Evolutionary conservation across 2,329 filamentous ascomycete genomes (phyloP), one percentile per base, ranked within the genome.

Genomic region (Aspergillus aculeatus): DNA sequence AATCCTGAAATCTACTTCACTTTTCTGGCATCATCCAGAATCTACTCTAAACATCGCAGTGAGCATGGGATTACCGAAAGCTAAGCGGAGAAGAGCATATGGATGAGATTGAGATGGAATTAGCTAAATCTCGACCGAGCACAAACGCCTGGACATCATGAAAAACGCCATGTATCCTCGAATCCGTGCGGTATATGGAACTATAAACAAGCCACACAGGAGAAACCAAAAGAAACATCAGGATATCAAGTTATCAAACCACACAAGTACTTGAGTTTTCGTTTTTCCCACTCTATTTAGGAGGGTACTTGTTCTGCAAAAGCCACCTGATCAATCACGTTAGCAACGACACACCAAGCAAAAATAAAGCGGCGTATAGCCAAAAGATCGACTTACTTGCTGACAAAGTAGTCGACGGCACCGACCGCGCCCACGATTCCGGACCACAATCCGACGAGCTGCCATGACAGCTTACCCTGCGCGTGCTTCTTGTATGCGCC

Each of bases 221-320:
- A 29, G 26, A 29, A 29, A 29, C 35, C 9, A 57, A 38, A 23
- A n/a, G 24, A 54, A 16, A 53, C 24, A 31, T 50, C 38, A 35
- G 24, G 23, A 60, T 48, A 52, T 57, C 38, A 52, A 41, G 21
- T 24, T 26, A 24, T 23, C 35, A 52, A 23, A 44, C 49, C 35
- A 32, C 24, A 44, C 38, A 44, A 44, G 38, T 44, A 16, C 38
- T 44, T 44, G 14, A 19, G 32, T 44, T 44, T 44, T 44, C 38
- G 19, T 9, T 14, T 9, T 10, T 47, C 49, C 24, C 44, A 16
- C 7, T n/a, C 48, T 77, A 80, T 72, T 81, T 80, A 57, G 75
- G 74, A 53, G 80, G 80, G 65, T 78, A 82, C 68, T 81, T 82
- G 73, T 81, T 82, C 68, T 80, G 77, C 63, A 82, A 71, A 57